Evolutionary conservation across 805 yeast species (phyloP), one percentile per base, ranked within the genome.

Genomic region (Candida ortonii): DNA sequence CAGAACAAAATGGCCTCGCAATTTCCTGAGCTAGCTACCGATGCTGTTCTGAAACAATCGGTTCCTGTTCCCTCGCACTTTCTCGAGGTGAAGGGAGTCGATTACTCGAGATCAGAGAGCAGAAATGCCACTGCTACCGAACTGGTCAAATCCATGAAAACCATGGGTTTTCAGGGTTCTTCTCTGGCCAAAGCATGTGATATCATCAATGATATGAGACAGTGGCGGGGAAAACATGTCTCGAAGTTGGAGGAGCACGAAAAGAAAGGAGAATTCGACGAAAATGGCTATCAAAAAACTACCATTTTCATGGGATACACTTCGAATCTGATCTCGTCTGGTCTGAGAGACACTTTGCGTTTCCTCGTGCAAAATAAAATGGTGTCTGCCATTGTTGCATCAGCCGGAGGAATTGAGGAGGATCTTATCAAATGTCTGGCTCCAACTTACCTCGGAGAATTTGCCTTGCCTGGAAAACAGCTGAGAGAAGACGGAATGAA

Each of bases 321-420:
- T 28, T 90, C 97, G 7, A 93, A 93, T 62, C 74, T 93, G 67
- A 93, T 93, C 52, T 84, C 95, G 25, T 84, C 96, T 4, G 99
- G 99, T 27, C 65, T 89, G 39, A 78, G 99, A 62, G 95, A 89
- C 52, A 87, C 96, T 19, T 66, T 93, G 48, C 74, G 93, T 56
- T 90, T 70, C 58, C 71, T 93, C 50, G 97, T 88, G 20, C 95
- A 94, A 62, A 80, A 94, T 66, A 90, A 88, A 62, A 84, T 84
- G 76, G 96, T 93, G 28, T 83, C 88, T 51, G 97, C 95, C 12
- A 78, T 93, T 52, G 98, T 93, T 31, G 83, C 97, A n/a, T 76
- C 90, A 43, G 98, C 96, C 15, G 99, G 99, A 47, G 99, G 98
- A 48, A 80, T 93, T 43, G 99, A 93, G 61, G 99, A 93, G 67